Evolutionary conservation across 2,329 filamentous ascomycete genomes (phyloP), one percentile per base, ranked within the genome.

Genomic region (Trichoderma sp.): DNA sequence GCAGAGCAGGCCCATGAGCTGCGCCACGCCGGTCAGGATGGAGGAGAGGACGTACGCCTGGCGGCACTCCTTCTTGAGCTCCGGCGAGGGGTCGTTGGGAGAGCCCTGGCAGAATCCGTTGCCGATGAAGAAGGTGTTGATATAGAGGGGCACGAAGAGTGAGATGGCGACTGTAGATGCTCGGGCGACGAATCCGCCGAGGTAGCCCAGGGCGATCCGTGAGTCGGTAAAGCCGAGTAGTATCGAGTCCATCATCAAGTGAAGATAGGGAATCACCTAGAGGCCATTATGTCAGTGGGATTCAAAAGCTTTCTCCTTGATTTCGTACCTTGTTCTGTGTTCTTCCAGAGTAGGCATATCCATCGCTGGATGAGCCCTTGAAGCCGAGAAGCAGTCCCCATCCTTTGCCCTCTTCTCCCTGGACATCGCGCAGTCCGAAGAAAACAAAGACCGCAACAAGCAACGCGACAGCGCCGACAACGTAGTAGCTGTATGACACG

Each of bases 131-230:
- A 92, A 97, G 26, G 92, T 89, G 74, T 98, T 98, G 71, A 97
- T 88, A 74, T 91, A 96, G 2, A 99, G 84, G 0, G 95, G 95
- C 62, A 99, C 90, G 78, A 98, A 99, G 6, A 98, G 85, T 0
- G 92, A 96, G 69, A 99, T 96, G 60, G 91, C 94, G 5, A 99
- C 95, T 0, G 93, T 97, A 0, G 93, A 97, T 7, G 95, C 93
- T 64, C 95, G 88, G 10, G 93, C 94, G 2, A 99, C 94, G 72
- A 98, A 97, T 1, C 95, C 95, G 68, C 94, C 95, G 0, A 98
- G 80, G 73, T 98, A 99, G 30, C 91, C 94, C 0, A 98, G 83
- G 19, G 88, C 89, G 67, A 99, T 96, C 70, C 90, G 86, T 10
- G 87, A 83, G 73, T 96, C 91, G 9, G 81, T 87, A 71, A 92